These are phyloP conservation scores for Pyracantha coccinea DNA, from an alignment of 331 rosid species.

Conservation along the genomic window DNA sequence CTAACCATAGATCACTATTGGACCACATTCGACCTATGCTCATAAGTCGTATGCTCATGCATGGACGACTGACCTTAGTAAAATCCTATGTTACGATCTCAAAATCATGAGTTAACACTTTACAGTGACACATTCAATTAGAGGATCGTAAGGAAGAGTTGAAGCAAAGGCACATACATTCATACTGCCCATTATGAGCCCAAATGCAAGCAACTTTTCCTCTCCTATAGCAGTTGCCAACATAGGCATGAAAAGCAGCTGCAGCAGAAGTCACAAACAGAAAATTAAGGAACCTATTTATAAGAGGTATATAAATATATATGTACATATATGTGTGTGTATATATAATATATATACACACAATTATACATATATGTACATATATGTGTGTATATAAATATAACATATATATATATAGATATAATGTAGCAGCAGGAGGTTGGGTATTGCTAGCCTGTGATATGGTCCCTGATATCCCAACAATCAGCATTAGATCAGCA, in stretches of 20 bases:
- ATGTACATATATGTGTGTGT: too few species aligned
- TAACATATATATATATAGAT: too few species aligned
- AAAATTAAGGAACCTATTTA: neutral
- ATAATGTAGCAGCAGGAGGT: neutral
- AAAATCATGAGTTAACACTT: neutral
- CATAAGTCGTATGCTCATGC: neutral
- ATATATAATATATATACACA: too few species aligned
- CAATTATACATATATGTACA: too few species aligned
- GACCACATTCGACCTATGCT: neutral
- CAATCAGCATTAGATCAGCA: conserved; percentile 68
- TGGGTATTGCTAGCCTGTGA: conserved; percentile 48
- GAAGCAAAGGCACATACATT: conserved; percentile 32
- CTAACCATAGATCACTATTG: neutral
- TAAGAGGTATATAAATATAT: neutral
- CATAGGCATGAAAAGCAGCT: conserved; percentile 72
- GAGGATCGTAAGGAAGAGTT: neutral
- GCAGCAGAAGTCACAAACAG: conserved; percentile 12
- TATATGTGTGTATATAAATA: too few species aligned
- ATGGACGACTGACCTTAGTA: neutral
- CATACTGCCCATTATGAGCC: conserved; percentile 49
- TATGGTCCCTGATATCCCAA: conserved; percentile 54
- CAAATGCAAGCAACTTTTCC: conserved; percentile 62
- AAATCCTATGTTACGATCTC: neutral
- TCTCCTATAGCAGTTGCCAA: conserved; percentile 55
- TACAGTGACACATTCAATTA: neutral